Evolutionary conservation across 2,329 filamentous ascomycete species (phyloP), one percentile per base, ranked within the genome.

Genomic region (Scedosporium apiospermum): DNA sequence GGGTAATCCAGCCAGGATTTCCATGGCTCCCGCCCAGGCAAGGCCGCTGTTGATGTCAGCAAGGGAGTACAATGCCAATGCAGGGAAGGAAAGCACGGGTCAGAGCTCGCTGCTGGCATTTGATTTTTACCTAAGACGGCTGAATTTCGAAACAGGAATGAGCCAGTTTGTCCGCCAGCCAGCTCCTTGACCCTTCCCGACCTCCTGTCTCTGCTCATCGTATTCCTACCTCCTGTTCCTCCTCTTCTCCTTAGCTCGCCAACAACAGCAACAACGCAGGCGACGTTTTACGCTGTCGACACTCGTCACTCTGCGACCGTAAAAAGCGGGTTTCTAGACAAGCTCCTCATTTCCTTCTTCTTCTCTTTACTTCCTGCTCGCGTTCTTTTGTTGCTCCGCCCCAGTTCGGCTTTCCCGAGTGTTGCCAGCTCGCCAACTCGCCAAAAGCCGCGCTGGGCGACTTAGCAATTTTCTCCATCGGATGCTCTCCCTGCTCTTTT

Each of bases 61-160:
- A 59, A 55, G 18, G 23, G 23, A 55, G 44, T 12, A 49, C 16
- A 49, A 49, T 30, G 27, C 44, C 16, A 49, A 49, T 30, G 27
- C 44, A 49, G n/a, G 16, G n/a, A 21, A 49, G 58, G 10, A 14
- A 49, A 9, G 27, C 60, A 41, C 26, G 16, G 51, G 26, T 62
- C 60, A 58, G 38, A 38, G 21, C 30, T 14, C 30, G 26, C 27
- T 18, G 26, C 27, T 18, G 53, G 21, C 51, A 49, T 42, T 55
- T 30, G 23, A 34, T 14, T 18, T 42, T 59, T 41, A 18, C 30
- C 41, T 7, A 23, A 41, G 38, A 46, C 60, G 60, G 60, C 60
- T 58, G 60, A 58, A 59, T 59, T 61, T 58, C 51, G 53, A 62
- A 57, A 62, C 60, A 30, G 38, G 60, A 62, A 62, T 57, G 60